Evolutionary conservation across 805 yeast genomes (phyloP).

Genomic region (Cyberlindnera xishuangbannaensis): DNA sequence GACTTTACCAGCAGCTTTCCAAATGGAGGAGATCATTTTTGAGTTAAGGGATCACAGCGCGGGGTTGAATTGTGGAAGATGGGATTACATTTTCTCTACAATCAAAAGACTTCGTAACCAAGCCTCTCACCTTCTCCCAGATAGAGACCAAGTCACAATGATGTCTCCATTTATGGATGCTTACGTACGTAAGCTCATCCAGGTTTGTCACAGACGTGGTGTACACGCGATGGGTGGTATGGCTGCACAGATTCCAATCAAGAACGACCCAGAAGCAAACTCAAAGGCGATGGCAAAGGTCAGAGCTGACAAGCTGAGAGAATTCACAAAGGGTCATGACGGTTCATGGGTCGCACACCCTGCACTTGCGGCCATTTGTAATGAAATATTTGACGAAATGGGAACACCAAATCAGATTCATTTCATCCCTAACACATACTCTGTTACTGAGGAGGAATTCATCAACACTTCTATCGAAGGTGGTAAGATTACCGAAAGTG

Average conservation of each 20-base stretch:
- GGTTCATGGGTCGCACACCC: constrained; percentile 92
- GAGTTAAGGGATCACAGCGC: constrained; percentile 72
- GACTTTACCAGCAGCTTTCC: constrained; percentile 81
- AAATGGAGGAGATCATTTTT: constrained; percentile 78
- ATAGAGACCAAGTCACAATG: constrained; percentile 76
- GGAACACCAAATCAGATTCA: constrained; percentile 76
- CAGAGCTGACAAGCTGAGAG: constrained; percentile 68
- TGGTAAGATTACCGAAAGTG: constrained; percentile 61
- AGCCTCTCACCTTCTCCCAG: constrained; percentile 65
- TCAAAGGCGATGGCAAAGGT: constrained; percentile 66
- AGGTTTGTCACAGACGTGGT: constrained; percentile 69
- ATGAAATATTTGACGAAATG: constrained; percentile 70
- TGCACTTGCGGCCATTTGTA: constrained; percentile 68
- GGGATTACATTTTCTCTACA: constrained; percentile 83
- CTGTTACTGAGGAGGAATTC: constrained; percentile 50
- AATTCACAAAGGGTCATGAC: constrained; percentile 75
- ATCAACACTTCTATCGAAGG: constrained; percentile 58
- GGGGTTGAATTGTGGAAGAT: constrained; percentile 83
- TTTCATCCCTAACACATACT: constrained; percentile 46
- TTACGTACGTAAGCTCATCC: constrained; percentile 66
- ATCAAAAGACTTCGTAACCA: constrained; percentile 70
- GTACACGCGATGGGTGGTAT: constrained; percentile 89
- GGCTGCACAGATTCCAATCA: constrained; percentile 86
- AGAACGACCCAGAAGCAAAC: constrained; percentile 59
- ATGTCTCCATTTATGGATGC: constrained; percentile 75